Evolutionary conservation across 2,329 filamentous ascomycete genomes (phyloP).

Genomic region (Thielaviopsis euricoi): DNA sequence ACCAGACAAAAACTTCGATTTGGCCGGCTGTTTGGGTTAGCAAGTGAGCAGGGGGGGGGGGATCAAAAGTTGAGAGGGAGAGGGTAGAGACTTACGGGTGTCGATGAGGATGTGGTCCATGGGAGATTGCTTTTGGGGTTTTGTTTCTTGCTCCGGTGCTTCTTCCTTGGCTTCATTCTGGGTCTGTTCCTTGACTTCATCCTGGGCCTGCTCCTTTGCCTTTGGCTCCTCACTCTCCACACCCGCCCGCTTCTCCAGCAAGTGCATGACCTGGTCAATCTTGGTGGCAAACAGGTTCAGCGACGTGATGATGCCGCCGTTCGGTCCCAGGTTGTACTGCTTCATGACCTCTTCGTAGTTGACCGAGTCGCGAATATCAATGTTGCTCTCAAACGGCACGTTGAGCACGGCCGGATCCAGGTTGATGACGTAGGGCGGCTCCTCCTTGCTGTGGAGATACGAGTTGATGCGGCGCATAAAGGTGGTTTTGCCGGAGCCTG

Average conservation of each 20-base stretch:
- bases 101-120: slow-evolving; percentile 82
- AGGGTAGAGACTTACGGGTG: slow-evolving; percentile 38
- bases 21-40: slow-evolving; percentile 46
- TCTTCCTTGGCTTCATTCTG: slow-evolving; percentile 89
- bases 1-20: slow-evolving; percentile 99
- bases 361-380: slow-evolving; percentile 95
- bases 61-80: not conserved
- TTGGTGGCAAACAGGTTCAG: slow-evolving; percentile 96
- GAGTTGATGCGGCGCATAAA: slow-evolving; percentile 99
- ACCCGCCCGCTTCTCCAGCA: slow-evolving; percentile 72
- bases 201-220: slow-evolving; percentile 39
- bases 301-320: slow-evolving; percentile 89
- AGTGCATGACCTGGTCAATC: slow-evolving; percentile 79
- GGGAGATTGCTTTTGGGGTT: slow-evolving; percentile 45
- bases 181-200: slow-evolving; percentile 92
- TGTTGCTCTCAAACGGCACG: slow-evolving; percentile 91
- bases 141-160: slow-evolving; percentile 77
- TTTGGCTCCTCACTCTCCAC: not conserved
- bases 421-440: slow-evolving; percentile 88
- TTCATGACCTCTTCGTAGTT: slow-evolving; percentile 99
- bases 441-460: slow-evolving; percentile 64
- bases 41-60: no score
- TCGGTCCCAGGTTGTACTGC: slow-evolving; percentile 93
- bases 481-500: slow-evolving; percentile 94
- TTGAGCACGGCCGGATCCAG: slow-evolving; percentile 88